A percentile compares a stretch with the other conserved stretches of the same genome.
These are phyloP conservation scores for Trichoderma brevicompactum DNA, from an alignment of 2,329 filamentous ascomycete genomes.

Conservation along the genomic window DNA sequence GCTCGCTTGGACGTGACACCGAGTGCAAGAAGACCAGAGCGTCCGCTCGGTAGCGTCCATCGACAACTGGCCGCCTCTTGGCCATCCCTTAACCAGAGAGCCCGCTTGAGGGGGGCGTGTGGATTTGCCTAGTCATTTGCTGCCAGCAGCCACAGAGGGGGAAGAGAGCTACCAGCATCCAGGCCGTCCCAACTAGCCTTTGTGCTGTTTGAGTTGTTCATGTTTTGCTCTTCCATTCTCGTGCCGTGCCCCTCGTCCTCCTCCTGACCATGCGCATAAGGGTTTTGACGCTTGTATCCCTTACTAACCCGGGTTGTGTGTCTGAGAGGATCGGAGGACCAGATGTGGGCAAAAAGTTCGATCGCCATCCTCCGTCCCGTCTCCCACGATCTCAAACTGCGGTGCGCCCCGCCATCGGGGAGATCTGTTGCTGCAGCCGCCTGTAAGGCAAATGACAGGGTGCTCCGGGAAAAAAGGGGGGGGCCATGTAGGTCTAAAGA, in stretches of 20 bases:
- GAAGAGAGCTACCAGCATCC: neutral
- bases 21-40: neutral
- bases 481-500: neutral
- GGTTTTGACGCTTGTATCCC: neutral
- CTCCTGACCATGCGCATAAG: neutral
- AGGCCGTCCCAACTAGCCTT: neutral
- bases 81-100: neutral
- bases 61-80: constrained; percentile 1
- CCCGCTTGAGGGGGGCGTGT: neutral
- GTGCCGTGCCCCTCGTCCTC: neutral
- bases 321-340: neutral
- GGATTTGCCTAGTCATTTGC: neutral
- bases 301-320: neutral
- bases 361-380: neutral
- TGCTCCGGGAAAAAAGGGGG: neutral
- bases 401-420: constrained; percentile 23
- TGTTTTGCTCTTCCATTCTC: constrained; percentile 5
- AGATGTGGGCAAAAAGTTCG: constrained; percentile 8
- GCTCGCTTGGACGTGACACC: constrained; percentile 13
- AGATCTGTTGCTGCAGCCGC: constrained; percentile 27
- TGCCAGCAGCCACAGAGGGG: neutral
- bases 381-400: constrained; percentile 22
- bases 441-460: neutral
- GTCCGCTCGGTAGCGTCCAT: neutral
- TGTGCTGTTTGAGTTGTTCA: constrained; percentile 2